Evolutionary conservation across 768 basidiomycete species (phyloP).

Genomic region (Rhizopogon vinicolor): DNA sequence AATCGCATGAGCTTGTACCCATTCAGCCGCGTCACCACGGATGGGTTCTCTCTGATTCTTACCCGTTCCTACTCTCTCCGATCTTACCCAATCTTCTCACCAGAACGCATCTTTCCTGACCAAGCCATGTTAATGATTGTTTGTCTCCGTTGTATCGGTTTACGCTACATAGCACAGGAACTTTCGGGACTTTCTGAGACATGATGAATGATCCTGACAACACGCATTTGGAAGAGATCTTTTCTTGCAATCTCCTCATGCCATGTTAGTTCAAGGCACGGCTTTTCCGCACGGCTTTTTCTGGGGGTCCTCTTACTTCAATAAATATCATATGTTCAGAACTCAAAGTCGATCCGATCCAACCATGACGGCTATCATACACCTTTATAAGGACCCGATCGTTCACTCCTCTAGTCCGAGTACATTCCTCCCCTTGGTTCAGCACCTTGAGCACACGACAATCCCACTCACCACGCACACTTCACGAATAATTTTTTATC

Average conservation of each 20-base stretch:
- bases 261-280: slow-evolving; percentile 9
- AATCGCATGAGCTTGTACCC: slow-evolving; percentile 19
- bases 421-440: slow-evolving; percentile 10
- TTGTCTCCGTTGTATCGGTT: slow-evolving; percentile 5
- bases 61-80: slow-evolving; percentile 13
- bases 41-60: background rate
- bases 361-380: slow-evolving; percentile 15
- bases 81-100: slow-evolving; percentile 23
- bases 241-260: slow-evolving; percentile 15
- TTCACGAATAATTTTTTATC: slow-evolving; percentile 17
- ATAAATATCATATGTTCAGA: slow-evolving; percentile 17
- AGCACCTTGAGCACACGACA: slow-evolving; percentile 12
- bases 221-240: slow-evolving; percentile 8
- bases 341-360: slow-evolving; percentile 8
- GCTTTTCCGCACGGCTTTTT: slow-evolving; percentile 18
- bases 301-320: slow-evolving; percentile 31
- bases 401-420: background rate
- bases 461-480: background rate
- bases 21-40: slow-evolving; percentile 15
- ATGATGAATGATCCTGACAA: slow-evolving; percentile 17
- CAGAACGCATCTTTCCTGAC: slow-evolving; percentile 6
- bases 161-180: slow-evolving; percentile 17
- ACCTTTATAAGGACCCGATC: slow-evolving; percentile 18
- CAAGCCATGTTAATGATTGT: slow-evolving; percentile 2
- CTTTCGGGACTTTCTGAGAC: slow-evolving; percentile 27